Evolutionary conservation across 208 protist genomes (phyloP), one percentile per base, ranked within the genome.

Genomic region (Crithidia fasciculata): DNA sequence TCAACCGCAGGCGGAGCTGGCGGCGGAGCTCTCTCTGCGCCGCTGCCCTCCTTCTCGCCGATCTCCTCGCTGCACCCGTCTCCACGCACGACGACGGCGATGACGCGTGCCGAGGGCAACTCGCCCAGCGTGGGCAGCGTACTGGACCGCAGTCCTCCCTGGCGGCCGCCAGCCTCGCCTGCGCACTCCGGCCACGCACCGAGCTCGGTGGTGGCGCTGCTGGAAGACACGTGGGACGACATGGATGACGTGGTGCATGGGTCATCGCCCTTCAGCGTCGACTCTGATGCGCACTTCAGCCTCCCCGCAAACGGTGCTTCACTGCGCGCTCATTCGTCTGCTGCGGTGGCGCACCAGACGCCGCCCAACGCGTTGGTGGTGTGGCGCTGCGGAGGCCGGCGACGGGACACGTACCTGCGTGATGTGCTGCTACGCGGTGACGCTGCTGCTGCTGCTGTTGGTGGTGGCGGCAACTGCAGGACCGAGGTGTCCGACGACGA

Each of bases 311-410:
- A 13, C 45, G 45, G 12, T 8, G 7, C 45, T 49, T 13, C 12
- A 13, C 45, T 8, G 12, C 45, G 45, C 28, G 28, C 28, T 28
- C 28, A 49, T 2, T 49, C 45, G 9, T 15, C 45, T 49, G 45
- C 45, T 13, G 45, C 49, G 39, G 5, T 53, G 15, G 75, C 54
- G 40, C 58, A 85, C 66, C 56, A 59, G 39, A 13, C 68, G 3
- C 74, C 66, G 16, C 52, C 80, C 18, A 75, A 78, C 39, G 59
- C 80, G 19, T 52, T 81, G 2, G 67, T 85, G 28, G 66, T 84
- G 61, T 84, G 80, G 73, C 78, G 78, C 36, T 72, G 69, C 41
- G 65, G 50, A 3, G 69, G 52, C 9, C 65, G 55, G 28, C 28
- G 66, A 28, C 76, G 76, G 18, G 69, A 72, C 41, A 66, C 49